phyloP scores from a whole-genome alignment of 2,329 filamentous ascomycete species.

The Claviceps africana region DNA sequence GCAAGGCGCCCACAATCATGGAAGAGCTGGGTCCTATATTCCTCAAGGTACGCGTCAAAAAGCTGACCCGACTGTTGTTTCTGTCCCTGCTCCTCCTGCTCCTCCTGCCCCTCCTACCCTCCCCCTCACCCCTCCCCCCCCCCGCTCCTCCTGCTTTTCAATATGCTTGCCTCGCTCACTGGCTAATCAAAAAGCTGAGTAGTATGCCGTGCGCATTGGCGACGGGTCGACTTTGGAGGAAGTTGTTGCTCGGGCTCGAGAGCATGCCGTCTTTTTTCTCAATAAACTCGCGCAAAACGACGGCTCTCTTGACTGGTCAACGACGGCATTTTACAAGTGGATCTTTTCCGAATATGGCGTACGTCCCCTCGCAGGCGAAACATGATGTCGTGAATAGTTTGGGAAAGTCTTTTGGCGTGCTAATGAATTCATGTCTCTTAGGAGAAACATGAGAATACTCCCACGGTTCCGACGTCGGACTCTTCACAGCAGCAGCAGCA shows the following conservation, averaged over 20 bases:
- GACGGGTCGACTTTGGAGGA: constrained; percentile 39
- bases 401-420: constrained; percentile 3
- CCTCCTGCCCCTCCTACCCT: no score
- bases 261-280: constrained; percentile 38
- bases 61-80: no score
- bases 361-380: constrained; percentile 8
- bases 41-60: constrained; percentile 10
- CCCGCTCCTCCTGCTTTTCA: no score
- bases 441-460: constrained; percentile 14
- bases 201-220: constrained; percentile 39
- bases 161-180: background rate
- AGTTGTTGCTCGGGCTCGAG: constrained; percentile 29
- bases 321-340: constrained; percentile 36
- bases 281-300: constrained; percentile 33
- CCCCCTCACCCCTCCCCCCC: no score
- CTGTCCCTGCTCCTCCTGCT: background rate
- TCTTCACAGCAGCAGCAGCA: background rate
- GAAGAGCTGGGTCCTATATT: constrained; percentile 19
- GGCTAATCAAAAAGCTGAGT: background rate
- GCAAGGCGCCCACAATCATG: constrained; percentile 16
- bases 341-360: constrained; percentile 28
- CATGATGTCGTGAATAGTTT: no score
- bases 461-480: constrained; percentile 5
- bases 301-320: constrained; percentile 25
- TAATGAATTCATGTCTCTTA: constrained; percentile 6